Evolutionary conservation across 2,329 filamentous ascomycete species (phyloP).

Genomic region (Immersiporthe knoxdaviesiana): DNA sequence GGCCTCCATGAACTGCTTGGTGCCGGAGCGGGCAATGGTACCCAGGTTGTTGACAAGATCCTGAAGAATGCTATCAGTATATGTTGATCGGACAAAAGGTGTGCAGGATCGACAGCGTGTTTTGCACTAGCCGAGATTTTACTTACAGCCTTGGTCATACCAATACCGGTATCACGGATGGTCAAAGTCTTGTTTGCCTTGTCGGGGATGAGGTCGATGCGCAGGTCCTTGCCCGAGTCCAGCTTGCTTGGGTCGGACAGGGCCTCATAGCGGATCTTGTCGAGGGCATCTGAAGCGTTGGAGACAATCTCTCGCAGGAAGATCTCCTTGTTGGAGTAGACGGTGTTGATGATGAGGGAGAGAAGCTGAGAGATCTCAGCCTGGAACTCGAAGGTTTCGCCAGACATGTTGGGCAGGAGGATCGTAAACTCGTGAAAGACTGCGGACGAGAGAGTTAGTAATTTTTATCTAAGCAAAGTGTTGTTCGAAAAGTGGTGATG

Average conservation of each 20-base stretch:
- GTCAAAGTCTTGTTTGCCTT: slow-evolving; percentile 97
- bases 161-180: slow-evolving; percentile 97
- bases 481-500: not conserved
- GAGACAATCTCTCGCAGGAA: slow-evolving; percentile 98
- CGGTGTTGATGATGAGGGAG: slow-evolving; percentile 99
- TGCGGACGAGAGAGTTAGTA: slow-evolving; percentile 15
- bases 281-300: slow-evolving; percentile 97
- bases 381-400: slow-evolving; percentile 98
- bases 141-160: slow-evolving; percentile 99
- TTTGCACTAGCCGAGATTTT: not conserved
- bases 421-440: slow-evolving; percentile 29
- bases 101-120: not conserved
- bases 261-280: slow-evolving; percentile 99
- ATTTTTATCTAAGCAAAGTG: not conserved
- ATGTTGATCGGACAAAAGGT: not conserved
- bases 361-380: slow-evolving; percentile 99
- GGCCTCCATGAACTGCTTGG: slow-evolving; percentile 99
- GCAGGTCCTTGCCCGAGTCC: slow-evolving; percentile 95
- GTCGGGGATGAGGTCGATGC: slow-evolving; percentile 98
- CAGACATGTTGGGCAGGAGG: slow-evolving; percentile 72
- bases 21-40: slow-evolving; percentile 98
- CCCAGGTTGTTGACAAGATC: slow-evolving; percentile 99
- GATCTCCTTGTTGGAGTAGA: slow-evolving; percentile 99
- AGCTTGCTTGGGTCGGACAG: slow-evolving; percentile 97
- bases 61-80: slow-evolving; percentile 52